Evolutionary conservation across 2,329 filamentous ascomycete genomes (phyloP).

Genomic region (Aureobasidium pullulans): DNA sequence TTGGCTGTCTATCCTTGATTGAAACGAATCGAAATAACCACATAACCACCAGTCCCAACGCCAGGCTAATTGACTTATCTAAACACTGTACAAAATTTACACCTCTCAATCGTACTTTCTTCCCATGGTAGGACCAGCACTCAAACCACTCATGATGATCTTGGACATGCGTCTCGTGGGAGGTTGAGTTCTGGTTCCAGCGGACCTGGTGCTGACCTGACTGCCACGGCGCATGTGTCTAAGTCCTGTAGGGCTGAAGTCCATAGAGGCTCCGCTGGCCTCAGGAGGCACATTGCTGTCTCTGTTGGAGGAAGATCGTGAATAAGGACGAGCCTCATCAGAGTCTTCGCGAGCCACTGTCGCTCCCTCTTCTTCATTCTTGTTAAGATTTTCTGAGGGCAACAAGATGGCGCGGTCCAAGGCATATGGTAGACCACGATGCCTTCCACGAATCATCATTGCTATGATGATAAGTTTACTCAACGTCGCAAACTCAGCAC

Average conservation of each 20-base stretch:
- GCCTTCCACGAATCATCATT: conserved; percentile 59
- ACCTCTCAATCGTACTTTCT: conserved; percentile 18
- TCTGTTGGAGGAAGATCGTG: not conserved
- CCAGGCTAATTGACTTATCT: not conserved
- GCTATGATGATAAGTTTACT: conserved; percentile 59
- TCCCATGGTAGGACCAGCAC: conserved; percentile 25
- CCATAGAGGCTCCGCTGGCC: conserved; percentile 4
- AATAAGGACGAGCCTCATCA: not conserved
- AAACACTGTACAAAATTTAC: not conserved
- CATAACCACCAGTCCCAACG: not conserved
- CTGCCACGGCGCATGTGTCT: conserved; percentile 12
- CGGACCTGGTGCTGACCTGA: conserved; percentile 12
- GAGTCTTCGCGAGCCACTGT: not conserved
- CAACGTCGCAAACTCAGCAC: conserved; percentile 67
- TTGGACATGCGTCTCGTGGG: conserved; percentile 13
- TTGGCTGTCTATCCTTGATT: not conserved
- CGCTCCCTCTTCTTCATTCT: conserved; percentile 44
- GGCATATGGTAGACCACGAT: conserved; percentile 59
- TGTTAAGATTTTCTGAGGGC: conserved; percentile 56
- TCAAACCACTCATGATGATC: conserved; percentile 20
- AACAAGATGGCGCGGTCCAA: conserved; percentile 63
- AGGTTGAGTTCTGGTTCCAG: not conserved
- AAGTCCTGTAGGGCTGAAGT: not conserved
- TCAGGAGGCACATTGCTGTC: not conserved
- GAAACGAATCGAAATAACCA: not conserved